Percentiles rank a stretch among this genome's conserved stretches.
Conservation (phyloP, 257 asterid species). For the Lithospermum erythrorhizon region DNA sequence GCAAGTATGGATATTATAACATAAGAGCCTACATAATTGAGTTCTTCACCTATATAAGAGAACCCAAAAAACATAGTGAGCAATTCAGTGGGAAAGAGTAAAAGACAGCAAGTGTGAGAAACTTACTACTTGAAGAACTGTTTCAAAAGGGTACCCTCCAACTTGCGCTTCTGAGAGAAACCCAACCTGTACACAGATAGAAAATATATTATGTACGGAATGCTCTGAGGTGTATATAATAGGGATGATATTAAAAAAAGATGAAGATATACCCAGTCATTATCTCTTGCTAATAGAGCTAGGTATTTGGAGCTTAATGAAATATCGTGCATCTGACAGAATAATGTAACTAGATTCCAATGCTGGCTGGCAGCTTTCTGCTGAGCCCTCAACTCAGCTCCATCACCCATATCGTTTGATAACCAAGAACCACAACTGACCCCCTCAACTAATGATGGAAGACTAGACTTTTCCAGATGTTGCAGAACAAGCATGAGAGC, state of each 20-base stretch:
- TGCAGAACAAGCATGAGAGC: slow-evolving; percentile 82
- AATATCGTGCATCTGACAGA: slow-evolving; percentile 82
- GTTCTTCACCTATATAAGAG: slow-evolving; percentile 1
- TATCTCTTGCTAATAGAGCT: slow-evolving; percentile 81
- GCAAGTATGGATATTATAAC: neutral
- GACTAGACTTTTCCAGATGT: slow-evolving; percentile 84
- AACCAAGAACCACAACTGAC: slow-evolving; percentile 89
- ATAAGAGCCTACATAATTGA: neutral
- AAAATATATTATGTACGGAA: slow-evolving; percentile 10
- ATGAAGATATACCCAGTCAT: slow-evolving; percentile 79
- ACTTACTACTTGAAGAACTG: slow-evolving; percentile 80
- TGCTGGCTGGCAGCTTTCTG: slow-evolving; percentile 84
- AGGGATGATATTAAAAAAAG: neutral
- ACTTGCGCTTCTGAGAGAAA: slow-evolving; percentile 88
- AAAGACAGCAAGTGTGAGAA: slow-evolving; percentile 11
- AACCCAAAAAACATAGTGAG: slow-evolving; percentile 1
- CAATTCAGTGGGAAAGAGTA: neutral
- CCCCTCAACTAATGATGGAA: slow-evolving; percentile 54
- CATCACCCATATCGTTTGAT: slow-evolving; percentile 72
- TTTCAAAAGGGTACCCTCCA: slow-evolving; percentile 80
- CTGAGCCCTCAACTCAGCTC: slow-evolving; percentile 74
- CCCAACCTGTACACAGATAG: slow-evolving; percentile 58
- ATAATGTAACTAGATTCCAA: slow-evolving; percentile 83
- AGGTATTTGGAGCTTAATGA: slow-evolving; percentile 90
- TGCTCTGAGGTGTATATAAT: neutral